phyloP scores from a whole-genome alignment of 2,329 filamentous ascomycete genomes.

The Colletotrichum sidae region DNA sequence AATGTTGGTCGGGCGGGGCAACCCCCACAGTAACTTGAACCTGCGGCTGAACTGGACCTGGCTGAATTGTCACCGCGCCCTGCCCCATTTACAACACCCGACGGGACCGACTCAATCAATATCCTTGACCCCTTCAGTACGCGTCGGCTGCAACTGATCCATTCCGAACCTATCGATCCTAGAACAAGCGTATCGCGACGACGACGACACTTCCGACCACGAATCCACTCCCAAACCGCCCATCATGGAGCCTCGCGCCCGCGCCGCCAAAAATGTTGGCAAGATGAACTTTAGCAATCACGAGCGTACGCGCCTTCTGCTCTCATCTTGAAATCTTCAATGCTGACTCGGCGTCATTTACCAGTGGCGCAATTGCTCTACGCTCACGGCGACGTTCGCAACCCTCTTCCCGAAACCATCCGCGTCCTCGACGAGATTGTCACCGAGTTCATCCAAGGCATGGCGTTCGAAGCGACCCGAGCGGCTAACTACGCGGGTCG shows the following conservation, averaged over 20 bases:
- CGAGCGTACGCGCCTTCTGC: conserved; percentile 67
- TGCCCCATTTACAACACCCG: no score
- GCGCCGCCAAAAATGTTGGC: conserved; percentile 82
- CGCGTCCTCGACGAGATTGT: conserved; percentile 93
- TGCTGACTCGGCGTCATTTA: neutral
- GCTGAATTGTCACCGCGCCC: neutral
- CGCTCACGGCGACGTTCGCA: conserved; percentile 81
- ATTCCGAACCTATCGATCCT: neutral
- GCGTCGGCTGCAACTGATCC: no score
- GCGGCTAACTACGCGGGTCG: conserved; percentile 87
- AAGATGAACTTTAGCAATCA: conserved; percentile 83
- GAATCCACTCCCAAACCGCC: conserved; percentile 4
- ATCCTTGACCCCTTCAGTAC: no score
- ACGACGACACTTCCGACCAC: neutral
- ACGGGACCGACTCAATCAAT: no score
- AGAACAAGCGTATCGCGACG: no score
- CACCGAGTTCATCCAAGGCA: conserved; percentile 95
- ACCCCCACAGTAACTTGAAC: conserved; percentile 12
- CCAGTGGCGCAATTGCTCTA: conserved; percentile 81
- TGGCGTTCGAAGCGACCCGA: conserved; percentile 89
- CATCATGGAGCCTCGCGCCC: conserved; percentile 80
- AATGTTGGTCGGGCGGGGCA: neutral
- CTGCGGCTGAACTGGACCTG: neutral
- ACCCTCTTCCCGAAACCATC: conserved; percentile 85
- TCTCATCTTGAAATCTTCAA: neutral